Base-by-base conservation (phyloP, 148 eudicot genomes). In the Fagopyrum homotropicum region DNA sequence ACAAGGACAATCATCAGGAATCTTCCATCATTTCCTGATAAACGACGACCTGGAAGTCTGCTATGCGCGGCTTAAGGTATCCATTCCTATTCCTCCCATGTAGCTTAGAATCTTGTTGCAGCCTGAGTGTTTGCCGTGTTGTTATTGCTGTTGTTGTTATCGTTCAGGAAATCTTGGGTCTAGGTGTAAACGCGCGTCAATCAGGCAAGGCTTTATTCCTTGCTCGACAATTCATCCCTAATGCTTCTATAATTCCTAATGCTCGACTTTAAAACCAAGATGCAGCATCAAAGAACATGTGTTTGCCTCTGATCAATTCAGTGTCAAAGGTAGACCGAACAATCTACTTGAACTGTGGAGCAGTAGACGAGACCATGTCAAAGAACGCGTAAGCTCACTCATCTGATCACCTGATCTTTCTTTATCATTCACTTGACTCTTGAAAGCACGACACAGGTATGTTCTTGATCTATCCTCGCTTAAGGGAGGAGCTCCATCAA, bases 21-120 rank as follows among this genome's bases (percentile, higher is more conserved):
- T 91, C 19, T 94, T 91, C 77, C 97, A 94, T 84, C 96, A 91
- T 81, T 78, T 86, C 26, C 80, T 94, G 81, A 85, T 94, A 50
- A 91, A 94, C 46, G 92, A 89, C 83, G 85, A 94, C 79, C 88
- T 94, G 16, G 89, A 88, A 69, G 55, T 82, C 48, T 94, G 98
- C 76, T 94, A 91, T 68, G 72, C 80, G 78, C 84, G 72, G 69
- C 89, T 94, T 51, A 94, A 94, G 97, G 98, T 94, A 73, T 77
- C 78, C 30, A 3, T 9, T 57, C 63, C 30, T 19, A 9, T 56
- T 26, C 6, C 61, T 22, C 26, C 26, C 26, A 10, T 73, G 22
- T 22, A 19, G 9, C 35, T 16, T 29, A 40, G 9, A 9, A 11
- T 15, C 4, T 26, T 49, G 52, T 19, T 44, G 10, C 26, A 22